phyloP scores from a whole-genome alignment of 495 filamentous ascomycete species.

The Neurospora tetraspora region DNA sequence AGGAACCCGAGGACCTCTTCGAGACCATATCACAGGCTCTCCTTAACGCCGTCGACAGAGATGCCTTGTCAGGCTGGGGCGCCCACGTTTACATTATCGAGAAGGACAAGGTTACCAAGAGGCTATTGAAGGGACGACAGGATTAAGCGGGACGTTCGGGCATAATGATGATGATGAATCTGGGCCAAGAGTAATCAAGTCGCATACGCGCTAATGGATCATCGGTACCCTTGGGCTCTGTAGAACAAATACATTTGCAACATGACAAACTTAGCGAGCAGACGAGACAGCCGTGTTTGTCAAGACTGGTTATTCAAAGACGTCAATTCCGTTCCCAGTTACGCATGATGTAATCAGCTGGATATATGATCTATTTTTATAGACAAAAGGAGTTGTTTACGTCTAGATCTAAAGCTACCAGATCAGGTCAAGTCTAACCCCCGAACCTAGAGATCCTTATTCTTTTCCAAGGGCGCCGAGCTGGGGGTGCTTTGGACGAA shows the following conservation, averaged over 20 bases:
- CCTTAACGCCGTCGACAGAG: constrained; percentile 89
- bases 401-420: not conserved
- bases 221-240: not conserved
- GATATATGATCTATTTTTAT: not conserved
- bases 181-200: not conserved
- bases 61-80: constrained; percentile 95
- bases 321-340: not conserved
- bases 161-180: not conserved
- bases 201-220: not conserved
- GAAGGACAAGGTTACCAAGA: constrained; percentile 98
- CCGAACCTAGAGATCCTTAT: constrained; percentile 19
- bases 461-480: constrained; percentile 27
- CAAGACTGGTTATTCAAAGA: not conserved
- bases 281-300: not conserved
- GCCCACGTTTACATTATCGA: constrained; percentile 98
- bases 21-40: constrained; percentile 98
- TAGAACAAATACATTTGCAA: not conserved
- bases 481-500: constrained; percentile 32
- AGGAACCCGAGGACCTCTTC: constrained; percentile 91
- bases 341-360: not conserved
- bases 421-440: not conserved
- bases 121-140: constrained; percentile 81
- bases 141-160: constrained; percentile 28
- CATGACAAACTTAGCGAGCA: not conserved
- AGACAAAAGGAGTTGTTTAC: not conserved